Evolutionary conservation across 2,329 filamentous ascomycete species (phyloP), one percentile per base, ranked within the genome.

Genomic region (Colletotrichum sp.): DNA sequence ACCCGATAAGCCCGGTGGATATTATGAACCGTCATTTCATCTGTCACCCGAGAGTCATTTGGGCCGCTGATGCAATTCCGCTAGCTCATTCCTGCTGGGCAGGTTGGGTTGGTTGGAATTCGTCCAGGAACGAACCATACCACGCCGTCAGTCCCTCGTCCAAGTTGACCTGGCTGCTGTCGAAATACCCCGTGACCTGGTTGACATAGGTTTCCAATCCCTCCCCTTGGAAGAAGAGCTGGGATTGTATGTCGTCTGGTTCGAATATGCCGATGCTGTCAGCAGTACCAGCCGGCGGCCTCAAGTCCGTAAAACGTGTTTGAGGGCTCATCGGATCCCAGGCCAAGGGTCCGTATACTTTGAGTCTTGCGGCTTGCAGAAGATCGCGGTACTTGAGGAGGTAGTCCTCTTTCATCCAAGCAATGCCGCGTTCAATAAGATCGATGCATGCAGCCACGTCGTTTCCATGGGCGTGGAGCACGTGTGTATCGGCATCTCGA

Each of bases 71-170:
- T 28, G 57, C 27, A 19, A 12, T 32, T n/a, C 30, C 19, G 19
- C 13, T 32, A 8, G 28, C n/a, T 61, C 30, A 61, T 15, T 61
- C 28, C 32, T 30, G 13, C n/a, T 25, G 44, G 48, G 13, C 57
- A 36, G 15, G 30, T 25, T 76, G 44, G 30, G 9, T 22, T 4
- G 67, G 57, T 13, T 77, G 76, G 5, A 75, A 30, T 30, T 78
- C 76, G 8, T 78, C 61, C 65, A 78, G 60, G 19, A 78, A 76
- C 9, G 74, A 71, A 22, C 55, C 74, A 32, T 78, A 78, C 77
- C 77, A 78, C 8, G 71, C 76, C 15, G 64, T 70, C 48, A 78
- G 32, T 11, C 71, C 74, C 15, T 78, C 77, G n/a, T 78, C 77
- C 34, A 78, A 34, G 19, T 72, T 71, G 36, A 77, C 9, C 9